Conservation (phyloP, 371 early-diverging fungal species). For the Mortierella sp. region DNA sequence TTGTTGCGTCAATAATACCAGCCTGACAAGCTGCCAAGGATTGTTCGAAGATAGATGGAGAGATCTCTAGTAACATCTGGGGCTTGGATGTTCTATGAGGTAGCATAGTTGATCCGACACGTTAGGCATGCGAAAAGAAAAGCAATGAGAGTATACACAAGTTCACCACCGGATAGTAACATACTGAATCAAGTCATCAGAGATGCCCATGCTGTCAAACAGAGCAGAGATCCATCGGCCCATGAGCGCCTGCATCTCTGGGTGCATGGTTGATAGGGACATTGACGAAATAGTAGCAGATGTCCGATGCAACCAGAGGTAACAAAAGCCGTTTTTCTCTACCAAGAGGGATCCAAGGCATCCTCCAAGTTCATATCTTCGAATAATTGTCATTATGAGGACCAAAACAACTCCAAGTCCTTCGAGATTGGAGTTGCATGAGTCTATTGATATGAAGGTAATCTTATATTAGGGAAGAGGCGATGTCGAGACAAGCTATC, state of each 20-base stretch:
- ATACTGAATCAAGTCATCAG: conserved; percentile 51
- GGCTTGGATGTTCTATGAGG: conserved; percentile 44
- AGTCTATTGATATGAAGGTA: conserved; percentile 15
- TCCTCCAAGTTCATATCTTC: conserved; percentile 41
- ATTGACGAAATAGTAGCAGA: conserved; percentile 41
- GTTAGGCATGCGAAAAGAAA: background rate
- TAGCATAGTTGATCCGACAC: background rate
- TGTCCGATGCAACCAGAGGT: conserved; percentile 46
- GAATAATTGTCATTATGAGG: conserved; percentile 42
- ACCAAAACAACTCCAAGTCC: conserved; percentile 44
- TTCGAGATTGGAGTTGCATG: conserved; percentile 48
- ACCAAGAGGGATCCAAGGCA: conserved; percentile 30
- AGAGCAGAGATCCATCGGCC: conserved; percentile 47
- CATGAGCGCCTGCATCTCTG: conserved; percentile 50
- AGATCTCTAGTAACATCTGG: conserved; percentile 49
- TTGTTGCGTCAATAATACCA: conserved; percentile 42
- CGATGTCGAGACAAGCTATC: background rate
- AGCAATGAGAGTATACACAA: too few relatives aligned
- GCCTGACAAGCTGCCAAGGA: conserved; percentile 52
- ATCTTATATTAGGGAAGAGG: background rate
- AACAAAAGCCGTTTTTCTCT: conserved; percentile 45
- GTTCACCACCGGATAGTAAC: background rate
- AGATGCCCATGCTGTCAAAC: conserved; percentile 52
- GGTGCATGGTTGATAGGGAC: conserved; percentile 27
- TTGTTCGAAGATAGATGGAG: conserved; percentile 48